A percentile compares a stretch with the other conserved stretches of the same genome.
phyloP scores from a whole-genome alignment of 371 early-diverging fungal species.

The Zychaea mexicana region DNA sequence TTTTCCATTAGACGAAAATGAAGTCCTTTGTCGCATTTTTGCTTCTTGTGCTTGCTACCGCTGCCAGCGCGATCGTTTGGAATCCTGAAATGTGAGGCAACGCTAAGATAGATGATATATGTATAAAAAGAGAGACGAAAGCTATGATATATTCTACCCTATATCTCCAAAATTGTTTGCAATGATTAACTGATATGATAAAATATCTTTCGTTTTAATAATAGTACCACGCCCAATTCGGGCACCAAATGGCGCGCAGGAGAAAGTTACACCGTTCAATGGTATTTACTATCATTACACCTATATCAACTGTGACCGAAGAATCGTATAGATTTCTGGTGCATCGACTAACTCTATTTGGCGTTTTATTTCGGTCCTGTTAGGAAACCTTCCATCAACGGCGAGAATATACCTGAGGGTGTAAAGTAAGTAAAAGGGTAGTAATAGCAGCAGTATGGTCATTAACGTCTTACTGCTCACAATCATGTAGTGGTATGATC shows the following conservation, averaged over 20 bases:
- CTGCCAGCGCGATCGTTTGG: background rate
- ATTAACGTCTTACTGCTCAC: too few species aligned
- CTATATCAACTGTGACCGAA: background rate
- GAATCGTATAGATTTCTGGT: background rate
- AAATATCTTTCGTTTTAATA: too few species aligned
- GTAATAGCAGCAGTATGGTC: background rate
- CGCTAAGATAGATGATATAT: background rate
- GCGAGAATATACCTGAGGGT: conserved; percentile 16
- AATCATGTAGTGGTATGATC: conserved; percentile 22
- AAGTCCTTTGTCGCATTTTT: background rate
- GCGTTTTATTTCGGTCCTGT: too few species aligned
- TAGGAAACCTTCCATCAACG: conserved; percentile 14
- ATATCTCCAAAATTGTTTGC: too few species aligned
- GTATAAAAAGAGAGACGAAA: background rate
- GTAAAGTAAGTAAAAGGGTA: conserved; percentile 11
- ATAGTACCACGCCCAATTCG: conserved; percentile 12
- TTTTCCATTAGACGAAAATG: background rate
- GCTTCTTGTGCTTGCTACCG: background rate
- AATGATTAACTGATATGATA: too few species aligned
- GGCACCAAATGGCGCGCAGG: conserved; percentile 25
- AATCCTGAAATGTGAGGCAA: background rate
- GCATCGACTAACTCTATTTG: background rate
- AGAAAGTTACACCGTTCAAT: conserved; percentile 18
- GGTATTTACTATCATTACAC: too few species aligned
- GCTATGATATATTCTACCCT: background rate